phyloP scores from a whole-genome alignment of 140 eudicot species.

The Senecio squalidus region DNA sequence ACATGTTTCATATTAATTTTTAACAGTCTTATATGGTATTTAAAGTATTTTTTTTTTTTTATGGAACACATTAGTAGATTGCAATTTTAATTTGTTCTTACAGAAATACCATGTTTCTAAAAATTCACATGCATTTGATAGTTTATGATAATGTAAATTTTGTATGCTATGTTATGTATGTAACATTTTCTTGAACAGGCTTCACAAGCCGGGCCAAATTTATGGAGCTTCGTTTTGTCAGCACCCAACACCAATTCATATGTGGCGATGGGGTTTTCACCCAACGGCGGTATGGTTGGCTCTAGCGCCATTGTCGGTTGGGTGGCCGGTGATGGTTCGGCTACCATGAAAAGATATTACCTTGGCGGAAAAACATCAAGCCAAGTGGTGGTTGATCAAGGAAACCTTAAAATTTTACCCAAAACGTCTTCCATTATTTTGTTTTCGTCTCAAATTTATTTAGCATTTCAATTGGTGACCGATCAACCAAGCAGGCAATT shows the following conservation, averaged over 20 bases:
- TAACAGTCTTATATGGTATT: too few relatives aligned
- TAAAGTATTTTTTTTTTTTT: too few relatives aligned
- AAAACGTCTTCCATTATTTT: conserved; percentile 33
- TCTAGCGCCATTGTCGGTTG: conserved; percentile 87
- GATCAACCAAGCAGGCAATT: conserved; percentile 36
- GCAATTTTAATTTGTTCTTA: too few relatives aligned
- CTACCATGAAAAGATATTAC: conserved; percentile 37
- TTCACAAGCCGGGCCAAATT: conserved; percentile 39
- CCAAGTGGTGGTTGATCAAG: conserved; percentile 44
- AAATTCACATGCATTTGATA: too few relatives aligned
- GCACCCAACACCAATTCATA: conserved; percentile 62
- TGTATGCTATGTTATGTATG: too few relatives aligned
- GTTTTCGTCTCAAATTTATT: conserved; percentile 34
- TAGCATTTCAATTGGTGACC: conserved; percentile 56
- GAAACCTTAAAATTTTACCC: conserved; percentile 35
- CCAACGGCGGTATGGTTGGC: conserved; percentile 72
- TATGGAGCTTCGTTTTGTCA: conserved; percentile 81
- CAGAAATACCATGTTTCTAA: too few relatives aligned
- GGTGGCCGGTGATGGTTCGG: conserved; percentile 30
- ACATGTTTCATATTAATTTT: too few relatives aligned
- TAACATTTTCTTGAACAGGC: too few relatives aligned
- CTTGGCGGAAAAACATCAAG: conserved; percentile 47
- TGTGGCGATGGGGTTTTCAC: conserved; percentile 77
- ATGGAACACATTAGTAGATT: too few relatives aligned
- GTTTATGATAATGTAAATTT: too few relatives aligned